Conservation (phyloP, 1,284 basidiomycete genomes). For the Boletus calvinii region DNA sequence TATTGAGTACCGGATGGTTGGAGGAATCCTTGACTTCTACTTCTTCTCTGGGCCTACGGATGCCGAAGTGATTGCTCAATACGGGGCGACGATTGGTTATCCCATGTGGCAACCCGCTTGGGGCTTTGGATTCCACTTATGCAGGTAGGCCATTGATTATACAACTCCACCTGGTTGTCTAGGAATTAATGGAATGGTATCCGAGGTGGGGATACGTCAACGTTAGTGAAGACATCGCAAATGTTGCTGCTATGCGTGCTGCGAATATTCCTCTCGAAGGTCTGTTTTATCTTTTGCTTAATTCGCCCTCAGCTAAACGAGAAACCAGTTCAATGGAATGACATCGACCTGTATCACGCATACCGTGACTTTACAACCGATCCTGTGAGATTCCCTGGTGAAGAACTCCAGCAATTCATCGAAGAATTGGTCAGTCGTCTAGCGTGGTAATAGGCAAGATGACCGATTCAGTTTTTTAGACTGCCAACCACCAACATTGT, state of each 20-base stretch:
- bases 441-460: neutral
- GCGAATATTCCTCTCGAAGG: constrained; percentile 68
- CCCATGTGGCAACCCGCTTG: constrained; percentile 68
- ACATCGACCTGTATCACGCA: constrained; percentile 71
- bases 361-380: constrained; percentile 69
- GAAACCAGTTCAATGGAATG: constrained; percentile 67
- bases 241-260: constrained; percentile 58
- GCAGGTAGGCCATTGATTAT: constrained; percentile 42
- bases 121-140: constrained; percentile 72
- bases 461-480: constrained; percentile 19
- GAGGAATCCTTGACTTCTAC: constrained; percentile 68
- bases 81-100: constrained; percentile 56
- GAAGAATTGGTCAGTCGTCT: constrained; percentile 49
- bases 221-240: constrained; percentile 46
- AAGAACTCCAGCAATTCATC: constrained; percentile 63
- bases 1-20: constrained; percentile 63
- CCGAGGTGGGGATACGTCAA: constrained; percentile 55
- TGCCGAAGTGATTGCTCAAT: constrained; percentile 66
- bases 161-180: neutral
- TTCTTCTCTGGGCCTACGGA: constrained; percentile 70
- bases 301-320: neutral
- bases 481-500: constrained; percentile 45
- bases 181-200: neutral
- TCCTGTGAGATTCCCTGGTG: constrained; percentile 59
- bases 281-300: constrained; percentile 21